Base-by-base conservation (phyloP, 1,139 yeast species). In the Kluyveromyces sp. region DNA sequence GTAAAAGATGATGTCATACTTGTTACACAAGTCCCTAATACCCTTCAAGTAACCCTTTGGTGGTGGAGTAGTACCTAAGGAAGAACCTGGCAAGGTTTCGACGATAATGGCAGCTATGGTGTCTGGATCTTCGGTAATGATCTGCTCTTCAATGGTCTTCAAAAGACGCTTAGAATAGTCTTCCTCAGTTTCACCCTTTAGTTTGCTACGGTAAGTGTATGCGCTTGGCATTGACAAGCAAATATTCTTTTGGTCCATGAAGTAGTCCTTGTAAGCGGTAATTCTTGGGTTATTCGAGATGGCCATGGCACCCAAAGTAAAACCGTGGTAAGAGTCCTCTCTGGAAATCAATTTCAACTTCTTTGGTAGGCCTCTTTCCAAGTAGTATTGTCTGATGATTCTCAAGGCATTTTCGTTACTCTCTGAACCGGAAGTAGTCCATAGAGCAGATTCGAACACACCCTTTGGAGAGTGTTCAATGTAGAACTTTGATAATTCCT, bases 371-470 rank as follows among this genome's bases (percentile, higher is more conserved):
- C 77, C 77, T 49, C 63, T 71, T 60, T 77, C 82, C 47, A 70
- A 56, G 61, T 72, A 76, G 63, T 77, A 78, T 60, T 78, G 83
- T 59, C 78, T 74, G 46, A 73, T 69, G 48, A 79, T 70, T 63
- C 77, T 77, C 63, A 79, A 57, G 3, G 81, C 79, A 57, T 76
- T 77, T 59, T 79, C 83, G 56, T 75, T 78, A 35, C 81, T 69
- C 61, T 79, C 84, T 27, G 83, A 77, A 34, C 83, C 84, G 4
- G 83, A 78, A 50, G 78, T 72, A 34, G 79, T 74, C 71, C 77
- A 78, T 45, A 75, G 59, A 7, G 81, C 81, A 41, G 78, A 67
- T 34, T 71, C 70, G 59, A 79, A 79, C 3, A 75, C 77, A 29
- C 77, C 79, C 27, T 67, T 61, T n/a, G 81, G 78, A 15, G 79